phyloP scores from a whole-genome alignment of 2,329 filamentous ascomycete genomes.

The Aspergillus carbonarius region DNA sequence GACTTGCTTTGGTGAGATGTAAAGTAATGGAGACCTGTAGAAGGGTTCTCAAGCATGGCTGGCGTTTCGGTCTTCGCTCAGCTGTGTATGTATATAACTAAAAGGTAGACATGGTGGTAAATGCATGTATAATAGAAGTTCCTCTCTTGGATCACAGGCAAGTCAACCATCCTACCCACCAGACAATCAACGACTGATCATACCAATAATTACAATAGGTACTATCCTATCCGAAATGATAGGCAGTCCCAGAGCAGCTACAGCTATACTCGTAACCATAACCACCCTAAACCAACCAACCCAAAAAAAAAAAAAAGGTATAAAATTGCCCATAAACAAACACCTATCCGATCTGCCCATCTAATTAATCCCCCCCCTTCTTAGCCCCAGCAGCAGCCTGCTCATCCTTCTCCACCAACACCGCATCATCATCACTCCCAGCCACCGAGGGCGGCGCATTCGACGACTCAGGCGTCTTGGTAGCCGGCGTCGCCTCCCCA shows the following conservation, averaged over 20 bases:
- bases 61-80: not conserved
- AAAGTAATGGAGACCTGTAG: not conserved
- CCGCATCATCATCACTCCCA: slow-evolving; percentile 69
- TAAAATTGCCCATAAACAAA: not conserved
- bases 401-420: slow-evolving; percentile 69
- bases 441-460: slow-evolving; percentile 38
- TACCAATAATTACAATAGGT: too few relatives aligned
- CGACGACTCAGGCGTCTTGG: slow-evolving; percentile 22
- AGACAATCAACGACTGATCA: too few relatives aligned
- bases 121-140: not conserved
- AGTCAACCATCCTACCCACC: too few relatives aligned
- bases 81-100: not conserved
- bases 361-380: slow-evolving; percentile 49
- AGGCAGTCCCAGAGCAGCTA: not conserved
- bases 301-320: not conserved
- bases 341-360: slow-evolving; percentile 9
- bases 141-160: too few relatives aligned
- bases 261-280: not conserved
- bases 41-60: not conserved
- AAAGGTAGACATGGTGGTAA: not conserved
- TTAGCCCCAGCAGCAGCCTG: slow-evolving; percentile 39
- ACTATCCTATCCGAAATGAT: too few relatives aligned
- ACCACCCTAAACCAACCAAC: not conserved
- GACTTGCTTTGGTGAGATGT: slow-evolving; percentile 22
- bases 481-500: slow-evolving; percentile 4